Evolutionary conservation across 352 stramenopile genomes (phyloP).

Genomic region (Phytophthora constricta): DNA sequence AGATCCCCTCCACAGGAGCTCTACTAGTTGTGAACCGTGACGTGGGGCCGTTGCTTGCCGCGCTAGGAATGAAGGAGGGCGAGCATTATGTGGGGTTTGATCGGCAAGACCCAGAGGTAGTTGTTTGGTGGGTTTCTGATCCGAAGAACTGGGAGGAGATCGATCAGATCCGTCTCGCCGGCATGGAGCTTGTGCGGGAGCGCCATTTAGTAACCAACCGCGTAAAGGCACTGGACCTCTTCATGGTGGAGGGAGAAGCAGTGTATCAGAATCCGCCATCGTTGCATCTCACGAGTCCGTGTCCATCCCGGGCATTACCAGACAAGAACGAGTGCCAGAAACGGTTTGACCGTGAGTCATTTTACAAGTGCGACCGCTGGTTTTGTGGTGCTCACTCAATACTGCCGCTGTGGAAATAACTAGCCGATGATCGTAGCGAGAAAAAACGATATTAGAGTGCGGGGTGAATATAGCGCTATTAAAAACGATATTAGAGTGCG

Average conservation of each 20-base stretch:
- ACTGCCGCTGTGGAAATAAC: conserved; percentile 28
- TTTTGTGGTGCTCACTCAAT: conserved; percentile 71
- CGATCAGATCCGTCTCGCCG: conserved; percentile 61
- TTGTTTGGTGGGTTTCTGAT: conserved; percentile 60
- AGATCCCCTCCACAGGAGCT: conserved; percentile 77
- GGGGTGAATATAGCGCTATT: neutral
- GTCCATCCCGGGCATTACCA: conserved; percentile 61
- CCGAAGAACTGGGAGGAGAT: conserved; percentile 56
- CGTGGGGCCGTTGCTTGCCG: conserved; percentile 53
- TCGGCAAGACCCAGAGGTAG: conserved; percentile 50
- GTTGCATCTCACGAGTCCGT: conserved; percentile 50
- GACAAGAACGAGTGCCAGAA: conserved; percentile 50
- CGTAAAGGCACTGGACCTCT: conserved; percentile 61
- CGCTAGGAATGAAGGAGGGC: conserved; percentile 58
- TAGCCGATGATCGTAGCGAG: conserved; percentile 14
- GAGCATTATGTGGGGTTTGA: conserved; percentile 76
- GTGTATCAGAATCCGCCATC: conserved; percentile 54
- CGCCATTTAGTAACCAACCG: conserved; percentile 68
- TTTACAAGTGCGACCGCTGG: conserved; percentile 80
- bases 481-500: neutral
- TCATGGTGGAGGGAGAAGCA: conserved; percentile 56
- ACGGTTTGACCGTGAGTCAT: conserved; percentile 56
- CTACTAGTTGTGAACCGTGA: conserved; percentile 76
- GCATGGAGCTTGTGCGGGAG: conserved; percentile 64
- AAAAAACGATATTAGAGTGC: neutral